phyloP scores from a whole-genome alignment of 2,329 filamentous ascomycete genomes.

The Alternaria incomplexa region DNA sequence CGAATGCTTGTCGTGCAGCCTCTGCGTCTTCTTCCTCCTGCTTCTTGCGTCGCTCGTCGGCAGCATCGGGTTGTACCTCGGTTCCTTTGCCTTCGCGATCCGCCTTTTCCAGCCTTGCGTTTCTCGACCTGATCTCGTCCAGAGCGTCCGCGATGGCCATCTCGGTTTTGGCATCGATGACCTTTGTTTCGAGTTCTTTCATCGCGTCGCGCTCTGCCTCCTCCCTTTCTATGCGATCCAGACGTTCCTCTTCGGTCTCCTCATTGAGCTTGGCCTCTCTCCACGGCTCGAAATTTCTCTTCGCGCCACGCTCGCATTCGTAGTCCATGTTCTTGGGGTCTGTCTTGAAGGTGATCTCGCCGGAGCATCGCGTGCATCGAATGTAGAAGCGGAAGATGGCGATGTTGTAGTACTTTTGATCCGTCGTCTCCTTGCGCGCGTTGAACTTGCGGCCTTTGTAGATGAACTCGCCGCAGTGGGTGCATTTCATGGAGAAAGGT shows the following conservation, averaged over 20 bases:
- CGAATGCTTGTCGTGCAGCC: slow-evolving; percentile 79
- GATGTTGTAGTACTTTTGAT: slow-evolving; percentile 88
- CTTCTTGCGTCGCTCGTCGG: slow-evolving; percentile 63
- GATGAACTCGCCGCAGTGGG: slow-evolving; percentile 76
- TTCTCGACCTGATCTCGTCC: slow-evolving; percentile 91
- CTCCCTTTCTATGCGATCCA: slow-evolving; percentile 83
- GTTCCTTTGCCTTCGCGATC: slow-evolving; percentile 66
- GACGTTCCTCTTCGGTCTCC: slow-evolving; percentile 85
- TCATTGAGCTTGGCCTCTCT: slow-evolving; percentile 68
- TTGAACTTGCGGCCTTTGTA: slow-evolving; percentile 97
- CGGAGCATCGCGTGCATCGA: slow-evolving; percentile 82
- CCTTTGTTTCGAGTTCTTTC: slow-evolving; percentile 94
- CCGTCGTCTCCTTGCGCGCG: slow-evolving; percentile 87
- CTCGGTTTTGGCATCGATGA: slow-evolving; percentile 87
- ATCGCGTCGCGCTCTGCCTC: slow-evolving; percentile 87
- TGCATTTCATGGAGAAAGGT: slow-evolving; percentile 82
- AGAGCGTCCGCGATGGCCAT: slow-evolving; percentile 97
- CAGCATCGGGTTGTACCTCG: slow-evolving; percentile 60
- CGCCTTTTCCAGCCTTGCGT: slow-evolving; percentile 83
- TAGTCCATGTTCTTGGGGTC: slow-evolving; percentile 97
- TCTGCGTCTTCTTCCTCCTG: slow-evolving; percentile 85
- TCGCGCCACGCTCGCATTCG: slow-evolving; percentile 78
- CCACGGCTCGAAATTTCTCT: slow-evolving; percentile 95
- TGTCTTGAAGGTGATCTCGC: slow-evolving; percentile 90
- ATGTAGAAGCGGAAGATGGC: slow-evolving; percentile 88